phyloP scores from a whole-genome alignment of 306 rosid genomes.

The Cucurbita argyrosperma region DNA sequence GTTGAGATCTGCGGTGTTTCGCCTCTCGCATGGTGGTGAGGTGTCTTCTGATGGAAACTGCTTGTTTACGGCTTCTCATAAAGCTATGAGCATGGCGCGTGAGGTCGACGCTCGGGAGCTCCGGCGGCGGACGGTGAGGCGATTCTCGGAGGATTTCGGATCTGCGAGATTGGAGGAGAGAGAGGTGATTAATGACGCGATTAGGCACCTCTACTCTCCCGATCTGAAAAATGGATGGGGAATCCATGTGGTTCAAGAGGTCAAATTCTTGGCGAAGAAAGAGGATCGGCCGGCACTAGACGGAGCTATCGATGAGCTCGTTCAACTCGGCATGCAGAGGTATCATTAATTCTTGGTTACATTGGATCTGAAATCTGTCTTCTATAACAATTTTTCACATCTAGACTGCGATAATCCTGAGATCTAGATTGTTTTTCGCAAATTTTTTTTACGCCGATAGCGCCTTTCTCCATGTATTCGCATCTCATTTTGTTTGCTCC shows the following conservation, averaged over 20 bases:
- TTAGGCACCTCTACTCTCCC: slow-evolving; percentile 75
- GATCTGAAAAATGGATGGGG: slow-evolving; percentile 96
- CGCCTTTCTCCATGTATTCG: not conserved
- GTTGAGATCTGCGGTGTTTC: slow-evolving; percentile 59
- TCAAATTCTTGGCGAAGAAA: slow-evolving; percentile 78
- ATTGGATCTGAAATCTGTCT: not conserved
- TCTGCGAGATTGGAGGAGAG: slow-evolving; percentile 41
- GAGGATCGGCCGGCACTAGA: slow-evolving; percentile 60
- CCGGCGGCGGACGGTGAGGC: slow-evolving; percentile 60
- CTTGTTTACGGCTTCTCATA: slow-evolving; percentile 72
- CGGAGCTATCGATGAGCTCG: slow-evolving; percentile 70
- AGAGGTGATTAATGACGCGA: slow-evolving; percentile 44
- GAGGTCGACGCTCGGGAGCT: slow-evolving; percentile 55
- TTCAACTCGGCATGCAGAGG: slow-evolving; percentile 85
- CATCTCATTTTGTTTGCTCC: slow-evolving; percentile 10
- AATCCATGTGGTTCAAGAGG: slow-evolving; percentile 86
- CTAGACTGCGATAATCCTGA: not conserved
- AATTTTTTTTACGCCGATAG: not conserved
- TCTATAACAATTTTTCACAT: not conserved
- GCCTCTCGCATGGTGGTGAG: slow-evolving; percentile 84
- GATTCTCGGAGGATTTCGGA: slow-evolving; percentile 70
- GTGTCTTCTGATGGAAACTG: slow-evolving; percentile 94
- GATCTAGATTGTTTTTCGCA: not conserved
- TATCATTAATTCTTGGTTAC: slow-evolving; percentile 7
- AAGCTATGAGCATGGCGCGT: slow-evolving; percentile 51